These are phyloP conservation scores for Colletotrichum musicola DNA, from an alignment of 2,329 filamentous ascomycete species.

Conservation along the genomic window DNA sequence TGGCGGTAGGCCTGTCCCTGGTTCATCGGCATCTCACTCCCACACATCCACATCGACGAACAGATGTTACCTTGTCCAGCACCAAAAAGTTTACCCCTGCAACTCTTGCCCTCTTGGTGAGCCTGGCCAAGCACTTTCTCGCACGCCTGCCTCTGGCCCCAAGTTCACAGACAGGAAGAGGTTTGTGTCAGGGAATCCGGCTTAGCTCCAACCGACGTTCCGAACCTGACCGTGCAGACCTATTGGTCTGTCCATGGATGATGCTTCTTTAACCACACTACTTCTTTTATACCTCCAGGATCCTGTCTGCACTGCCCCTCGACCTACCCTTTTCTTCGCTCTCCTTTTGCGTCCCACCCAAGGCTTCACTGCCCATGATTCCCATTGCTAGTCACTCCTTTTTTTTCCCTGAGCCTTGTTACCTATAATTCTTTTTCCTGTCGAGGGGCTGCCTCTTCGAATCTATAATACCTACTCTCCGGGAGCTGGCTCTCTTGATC, in stretches of 20 bases:
- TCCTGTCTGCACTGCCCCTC: conserved; percentile 62
- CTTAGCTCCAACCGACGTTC: conserved; percentile 65
- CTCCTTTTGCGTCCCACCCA: conserved; percentile 58
- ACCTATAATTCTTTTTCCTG: conserved; percentile 45
- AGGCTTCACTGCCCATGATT: conserved; percentile 51
- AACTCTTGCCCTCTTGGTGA: conserved; percentile 38
- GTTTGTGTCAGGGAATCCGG: conserved; percentile 63
- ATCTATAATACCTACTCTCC: conserved; percentile 52
- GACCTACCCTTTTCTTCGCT: conserved; percentile 54
- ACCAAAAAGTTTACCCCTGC: conserved; percentile 36
- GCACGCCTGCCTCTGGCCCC: conserved; percentile 43
- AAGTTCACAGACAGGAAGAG: conserved; percentile 50
- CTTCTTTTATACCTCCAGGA: conserved; percentile 66
- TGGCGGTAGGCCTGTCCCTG: conserved; percentile 45
- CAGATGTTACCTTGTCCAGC: conserved; percentile 54
- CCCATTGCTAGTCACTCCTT: conserved; percentile 66
- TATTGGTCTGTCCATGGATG: conserved; percentile 53
- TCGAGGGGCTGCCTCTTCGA: conserved; percentile 55
- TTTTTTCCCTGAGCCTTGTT: conserved; percentile 47
- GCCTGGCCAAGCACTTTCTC: conserved; percentile 39
- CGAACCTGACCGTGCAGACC: conserved; percentile 60
- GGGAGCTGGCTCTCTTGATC: conserved; percentile 68
- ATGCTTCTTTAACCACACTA: conserved; percentile 56
- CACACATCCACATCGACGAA: conserved; percentile 55
- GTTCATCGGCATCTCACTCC: conserved; percentile 48